Conservation (phyloP, 164 flowering plant genomes). For the Berberis vulgaris region DNA sequence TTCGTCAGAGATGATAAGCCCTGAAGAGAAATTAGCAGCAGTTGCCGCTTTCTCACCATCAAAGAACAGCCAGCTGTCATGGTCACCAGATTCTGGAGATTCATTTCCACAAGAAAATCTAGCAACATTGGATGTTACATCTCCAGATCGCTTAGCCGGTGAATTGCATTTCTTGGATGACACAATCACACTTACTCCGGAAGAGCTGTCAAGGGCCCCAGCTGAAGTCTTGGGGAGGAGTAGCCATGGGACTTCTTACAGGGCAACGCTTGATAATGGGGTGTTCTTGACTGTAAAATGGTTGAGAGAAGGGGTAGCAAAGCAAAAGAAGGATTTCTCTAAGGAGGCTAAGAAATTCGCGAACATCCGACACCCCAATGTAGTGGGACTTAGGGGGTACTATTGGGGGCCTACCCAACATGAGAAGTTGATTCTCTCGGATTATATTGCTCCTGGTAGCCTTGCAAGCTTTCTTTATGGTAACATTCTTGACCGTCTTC, state of each 20-base stretch:
- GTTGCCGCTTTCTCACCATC: slow-evolving; percentile 64
- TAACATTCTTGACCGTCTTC: slow-evolving; percentile 17
- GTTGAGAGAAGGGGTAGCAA: slow-evolving; percentile 97
- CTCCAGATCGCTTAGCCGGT: slow-evolving; percentile 85
- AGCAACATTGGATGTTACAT: slow-evolving; percentile 64
- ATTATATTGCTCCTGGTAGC: slow-evolving; percentile 86
- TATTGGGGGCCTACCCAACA: slow-evolving; percentile 99
- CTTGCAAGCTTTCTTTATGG: slow-evolving; percentile 95
- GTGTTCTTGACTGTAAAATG: slow-evolving; percentile 87
- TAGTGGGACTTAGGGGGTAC: slow-evolving; percentile 85
- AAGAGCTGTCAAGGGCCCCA: slow-evolving; percentile 92
- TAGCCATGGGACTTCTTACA: slow-evolving; percentile 95
- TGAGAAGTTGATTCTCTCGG: slow-evolving; percentile 94
- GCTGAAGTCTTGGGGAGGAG: slow-evolving; percentile 99
- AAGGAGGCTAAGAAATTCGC: slow-evolving; percentile 94
- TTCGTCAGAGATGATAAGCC: slow-evolving; percentile 60
- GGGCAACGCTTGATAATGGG: slow-evolving; percentile 81
- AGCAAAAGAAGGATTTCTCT: slow-evolving; percentile 83
- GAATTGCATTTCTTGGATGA: slow-evolving; percentile 93
- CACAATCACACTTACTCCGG: slow-evolving; percentile 62
- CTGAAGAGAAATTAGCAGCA: slow-evolving; percentile 58
- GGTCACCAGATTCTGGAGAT: slow-evolving; percentile 93
- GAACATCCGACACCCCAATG: slow-evolving; percentile 94
- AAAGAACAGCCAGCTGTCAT: slow-evolving; percentile 57
- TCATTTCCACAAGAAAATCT: slow-evolving; percentile 57